phyloP scores from a whole-genome alignment of 2,329 filamentous ascomycete species.

The Albophoma yamanashiensis region DNA sequence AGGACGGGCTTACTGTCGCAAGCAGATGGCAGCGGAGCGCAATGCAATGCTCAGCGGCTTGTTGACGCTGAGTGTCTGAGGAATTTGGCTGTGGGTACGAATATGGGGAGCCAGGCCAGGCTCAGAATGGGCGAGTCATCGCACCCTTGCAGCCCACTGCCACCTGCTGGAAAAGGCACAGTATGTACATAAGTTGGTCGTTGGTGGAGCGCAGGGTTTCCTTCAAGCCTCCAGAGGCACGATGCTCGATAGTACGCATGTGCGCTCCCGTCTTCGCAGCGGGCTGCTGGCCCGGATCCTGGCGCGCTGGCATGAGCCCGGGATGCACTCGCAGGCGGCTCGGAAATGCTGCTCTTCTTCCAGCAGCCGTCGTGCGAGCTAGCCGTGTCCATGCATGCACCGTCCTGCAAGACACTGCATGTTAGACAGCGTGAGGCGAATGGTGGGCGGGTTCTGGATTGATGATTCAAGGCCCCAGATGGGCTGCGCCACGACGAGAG shows the following conservation, averaged over 20 bases:
- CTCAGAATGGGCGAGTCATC: neutral
- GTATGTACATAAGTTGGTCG: constrained; percentile 2
- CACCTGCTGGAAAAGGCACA: constrained; percentile 2
- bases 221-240: neutral
- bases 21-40: neutral
- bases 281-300: neutral
- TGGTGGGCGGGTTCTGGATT: neutral
- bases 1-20: neutral
- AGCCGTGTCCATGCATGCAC: neutral
- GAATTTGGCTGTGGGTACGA: neutral
- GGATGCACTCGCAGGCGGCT: neutral
- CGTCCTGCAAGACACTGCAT: neutral
- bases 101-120: neutral
- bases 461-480: neutral
- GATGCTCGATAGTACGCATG: neutral
- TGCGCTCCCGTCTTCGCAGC: neutral
- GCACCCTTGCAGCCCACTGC: neutral
- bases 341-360: neutral
- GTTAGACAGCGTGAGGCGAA: neutral
- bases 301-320: neutral
- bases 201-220: neutral
- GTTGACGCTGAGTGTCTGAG: neutral
- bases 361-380: neutral
- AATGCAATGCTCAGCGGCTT: neutral
- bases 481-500: neutral